Evolutionary conservation across 257 asterid genomes (phyloP), one percentile per base, ranked within the genome.

Genomic region (Capsicum baccatum): DNA sequence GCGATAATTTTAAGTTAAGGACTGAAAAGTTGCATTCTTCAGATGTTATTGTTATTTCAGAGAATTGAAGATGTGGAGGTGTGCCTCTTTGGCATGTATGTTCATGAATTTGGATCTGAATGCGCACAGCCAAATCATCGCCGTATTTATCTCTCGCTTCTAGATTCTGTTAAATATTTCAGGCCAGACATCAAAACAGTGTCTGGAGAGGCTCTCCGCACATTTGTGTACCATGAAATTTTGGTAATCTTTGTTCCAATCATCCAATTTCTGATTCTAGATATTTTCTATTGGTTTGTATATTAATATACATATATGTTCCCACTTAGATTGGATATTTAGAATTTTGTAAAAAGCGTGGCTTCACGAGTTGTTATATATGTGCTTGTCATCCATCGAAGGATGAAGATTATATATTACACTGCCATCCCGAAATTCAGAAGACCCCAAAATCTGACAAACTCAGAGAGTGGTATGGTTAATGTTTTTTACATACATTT

Each of bases 401-500:
- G 94, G 98, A 97, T 74, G 99, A 97, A 89, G 99, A 97, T 89
- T 97, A 97, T 87, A 97, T 97, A 73, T 86, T 97, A 85, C 95
- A 97, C 88, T 97, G 99, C 91, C 99, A 97, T 87, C 99, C 99
- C 55, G 99, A 97, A 92, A 97, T 97, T 89, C 99, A 97, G 86
- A 97, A 93, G 94, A 97, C 99, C 58, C 99, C 99, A 79, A 97
- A 92, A 89, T 94, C 98, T 67, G 99, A 95, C 89, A 97, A 97
- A 88, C 99, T 97, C 80, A 92, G 99, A 79, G 99, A 97, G 88
- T 97, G 99, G 99, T 97, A 85, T 86, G 95, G 69, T 50, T 83
- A 71, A 37, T 83, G 84, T 35, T 71, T 8, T 55, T 73, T 83
- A 3, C 48, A 37, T 60, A 78, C 69, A 71, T 63, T 62, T 42